These are phyloP conservation scores for Barnettozyma populi DNA, from an alignment of 805 yeast species.

Conservation along the genomic window DNA sequence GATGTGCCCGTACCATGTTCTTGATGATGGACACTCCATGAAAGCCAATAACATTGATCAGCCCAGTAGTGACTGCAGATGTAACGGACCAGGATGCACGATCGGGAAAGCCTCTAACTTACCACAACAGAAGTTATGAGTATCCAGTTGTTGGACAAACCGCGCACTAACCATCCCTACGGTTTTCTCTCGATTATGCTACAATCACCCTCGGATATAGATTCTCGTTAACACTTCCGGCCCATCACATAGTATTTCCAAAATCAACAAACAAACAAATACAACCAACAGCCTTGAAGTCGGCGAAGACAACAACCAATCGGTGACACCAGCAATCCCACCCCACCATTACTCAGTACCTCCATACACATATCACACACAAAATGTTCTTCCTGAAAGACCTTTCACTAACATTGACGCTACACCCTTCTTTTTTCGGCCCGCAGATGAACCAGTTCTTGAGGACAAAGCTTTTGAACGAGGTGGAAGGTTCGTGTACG, in stretches of 20 bases:
- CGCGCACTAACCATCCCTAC: neutral
- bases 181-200: neutral
- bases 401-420: constrained; percentile 82
- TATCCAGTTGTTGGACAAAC: neutral
- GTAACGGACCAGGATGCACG: too few species aligned
- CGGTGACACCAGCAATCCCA: neutral
- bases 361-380: neutral
- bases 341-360: neutral
- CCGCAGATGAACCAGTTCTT: constrained; percentile 95
- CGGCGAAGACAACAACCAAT: neutral
- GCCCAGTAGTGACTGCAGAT: too few species aligned
- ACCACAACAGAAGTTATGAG: too few species aligned
- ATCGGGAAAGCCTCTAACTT: too few species aligned
- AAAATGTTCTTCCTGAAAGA: constrained; percentile 60
- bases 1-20: neutral
- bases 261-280: neutral
- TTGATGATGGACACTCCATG: too few species aligned
- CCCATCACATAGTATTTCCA: neutral
- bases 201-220: neutral
- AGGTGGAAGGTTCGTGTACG: constrained; percentile 97
- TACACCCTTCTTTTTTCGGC: constrained; percentile 96
- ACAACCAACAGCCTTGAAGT: neutral
- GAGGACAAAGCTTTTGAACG: constrained; percentile 83
- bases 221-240: neutral
- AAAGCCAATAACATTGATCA: too few species aligned